phyloP scores from a whole-genome alignment of 768 basidiomycete species.

The Tephrocybe sp. region DNA sequence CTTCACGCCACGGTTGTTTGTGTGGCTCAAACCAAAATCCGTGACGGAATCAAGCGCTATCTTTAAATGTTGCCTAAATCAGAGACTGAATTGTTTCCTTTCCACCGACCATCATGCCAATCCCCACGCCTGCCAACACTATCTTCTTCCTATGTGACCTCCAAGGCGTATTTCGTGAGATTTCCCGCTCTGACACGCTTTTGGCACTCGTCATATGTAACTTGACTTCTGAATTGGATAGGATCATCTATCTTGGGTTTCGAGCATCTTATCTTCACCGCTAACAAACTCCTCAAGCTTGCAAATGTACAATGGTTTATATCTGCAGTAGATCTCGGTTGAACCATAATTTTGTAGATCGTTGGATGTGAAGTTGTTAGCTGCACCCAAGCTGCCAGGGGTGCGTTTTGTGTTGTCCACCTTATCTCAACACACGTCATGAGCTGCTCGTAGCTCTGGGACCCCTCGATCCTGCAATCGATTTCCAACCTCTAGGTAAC shows the following conservation, averaged over 20 bases:
- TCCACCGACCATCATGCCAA: constrained; percentile 13
- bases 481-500: constrained; percentile 47
- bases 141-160: constrained; percentile 19
- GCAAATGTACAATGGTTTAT: constrained; percentile 14
- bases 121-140: constrained; percentile 15
- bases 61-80: background rate
- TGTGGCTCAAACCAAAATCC: background rate
- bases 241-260: constrained; percentile 15
- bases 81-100: background rate
- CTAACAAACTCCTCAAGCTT: constrained; percentile 19
- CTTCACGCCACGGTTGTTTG: background rate
- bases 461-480: constrained; percentile 60
- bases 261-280: constrained; percentile 19
- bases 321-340: background rate
- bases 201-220: background rate
- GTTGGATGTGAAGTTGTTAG: constrained; percentile 19
- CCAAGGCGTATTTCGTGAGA: constrained; percentile 19
- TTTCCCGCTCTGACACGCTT: background rate
- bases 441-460: constrained; percentile 53
- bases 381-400: constrained; percentile 18
- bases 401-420: constrained; percentile 9
- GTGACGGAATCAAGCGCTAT: background rate
- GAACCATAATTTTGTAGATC: constrained; percentile 9
- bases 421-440: background rate
- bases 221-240: background rate